phyloP scores from a whole-genome alignment of 202 grass and related monocot genomes.

The Setaria italica region DNA sequence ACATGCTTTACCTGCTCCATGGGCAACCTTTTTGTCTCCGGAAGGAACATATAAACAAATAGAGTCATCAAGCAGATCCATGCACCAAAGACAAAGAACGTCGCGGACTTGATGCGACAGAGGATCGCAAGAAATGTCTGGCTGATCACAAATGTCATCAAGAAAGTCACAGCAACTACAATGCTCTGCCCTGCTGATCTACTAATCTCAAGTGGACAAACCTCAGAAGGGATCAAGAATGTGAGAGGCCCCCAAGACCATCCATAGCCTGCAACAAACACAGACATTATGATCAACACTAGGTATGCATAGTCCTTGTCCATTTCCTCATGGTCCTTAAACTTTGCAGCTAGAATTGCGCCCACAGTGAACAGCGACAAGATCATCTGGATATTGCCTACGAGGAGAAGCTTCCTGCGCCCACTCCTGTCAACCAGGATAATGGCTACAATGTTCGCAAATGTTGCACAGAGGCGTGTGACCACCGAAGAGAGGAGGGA shows the following conservation, averaged over 20 bases:
- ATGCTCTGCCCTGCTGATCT: conserved; percentile 78
- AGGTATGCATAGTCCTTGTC: conserved; percentile 60
- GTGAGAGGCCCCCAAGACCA: conserved; percentile 89
- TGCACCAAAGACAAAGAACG: conserved; percentile 66
- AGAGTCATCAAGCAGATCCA: conserved; percentile 68
- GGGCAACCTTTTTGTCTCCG: conserved; percentile 73
- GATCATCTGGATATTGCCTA: conserved; percentile 73
- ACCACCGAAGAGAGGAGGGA: conserved; percentile 62
- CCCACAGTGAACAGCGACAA: conserved; percentile 60
- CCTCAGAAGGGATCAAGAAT: conserved; percentile 65
- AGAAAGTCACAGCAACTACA: conserved; percentile 64
- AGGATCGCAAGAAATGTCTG: conserved; percentile 68
- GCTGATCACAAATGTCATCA: conserved; percentile 66
- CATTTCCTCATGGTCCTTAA: conserved; percentile 69
- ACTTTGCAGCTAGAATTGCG: conserved; percentile 55
- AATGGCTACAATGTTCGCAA: conserved; percentile 67
- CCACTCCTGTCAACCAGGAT: conserved; percentile 65
- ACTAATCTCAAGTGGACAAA: conserved; percentile 71
- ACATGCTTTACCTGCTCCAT: conserved; percentile 78
- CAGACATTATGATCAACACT: conserved; percentile 61
- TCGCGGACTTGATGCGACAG: conserved; percentile 63
- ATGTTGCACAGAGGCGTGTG: conserved; percentile 58
- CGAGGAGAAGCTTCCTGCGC: conserved; percentile 54
- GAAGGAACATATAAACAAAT: conserved; percentile 64
- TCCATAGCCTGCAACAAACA: conserved; percentile 69